These are phyloP conservation scores for Gaeumannomyces sp. DNA, from an alignment of 2,329 filamentous ascomycete species.

Conservation along the genomic window DNA sequence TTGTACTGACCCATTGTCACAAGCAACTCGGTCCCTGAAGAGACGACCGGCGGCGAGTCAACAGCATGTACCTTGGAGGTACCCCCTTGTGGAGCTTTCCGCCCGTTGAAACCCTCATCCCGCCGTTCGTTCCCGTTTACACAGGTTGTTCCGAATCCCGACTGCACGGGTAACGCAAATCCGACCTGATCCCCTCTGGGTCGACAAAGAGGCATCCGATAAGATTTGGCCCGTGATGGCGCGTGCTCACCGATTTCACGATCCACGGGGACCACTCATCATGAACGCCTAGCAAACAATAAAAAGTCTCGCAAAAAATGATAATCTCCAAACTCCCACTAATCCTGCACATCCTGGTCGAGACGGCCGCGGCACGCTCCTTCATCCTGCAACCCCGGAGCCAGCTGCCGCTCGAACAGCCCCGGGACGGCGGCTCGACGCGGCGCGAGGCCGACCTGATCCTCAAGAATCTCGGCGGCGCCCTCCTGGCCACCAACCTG, in stretches of 20 bases:
- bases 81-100: too few relatives aligned
- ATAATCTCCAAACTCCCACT: slow-evolving; percentile 12
- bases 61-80: not conserved
- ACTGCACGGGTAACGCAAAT: too few relatives aligned
- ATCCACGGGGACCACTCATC: too few relatives aligned
- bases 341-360: slow-evolving; percentile 15
- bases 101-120: not conserved
- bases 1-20: too few relatives aligned
- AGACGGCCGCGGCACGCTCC: slow-evolving; percentile 32
- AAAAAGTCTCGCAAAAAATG: slow-evolving; percentile 17
- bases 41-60: not conserved
- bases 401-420: slow-evolving; percentile 29
- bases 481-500: slow-evolving; percentile 39
- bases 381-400: slow-evolving; percentile 36
- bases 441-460: slow-evolving; percentile 36
- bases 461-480: slow-evolving; percentile 40
- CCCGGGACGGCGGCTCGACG: slow-evolving; percentile 29
- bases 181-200: too few relatives aligned
- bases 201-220: too few relatives aligned
- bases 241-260: too few relatives aligned
- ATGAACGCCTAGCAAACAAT: slow-evolving; percentile 16
- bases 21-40: too few relatives aligned
- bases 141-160: not conserved
- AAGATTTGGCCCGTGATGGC: too few relatives aligned
- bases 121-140: too few relatives aligned